Conservation (phyloP, 73 alveolate species). For the Stentor roeselii region DNA sequence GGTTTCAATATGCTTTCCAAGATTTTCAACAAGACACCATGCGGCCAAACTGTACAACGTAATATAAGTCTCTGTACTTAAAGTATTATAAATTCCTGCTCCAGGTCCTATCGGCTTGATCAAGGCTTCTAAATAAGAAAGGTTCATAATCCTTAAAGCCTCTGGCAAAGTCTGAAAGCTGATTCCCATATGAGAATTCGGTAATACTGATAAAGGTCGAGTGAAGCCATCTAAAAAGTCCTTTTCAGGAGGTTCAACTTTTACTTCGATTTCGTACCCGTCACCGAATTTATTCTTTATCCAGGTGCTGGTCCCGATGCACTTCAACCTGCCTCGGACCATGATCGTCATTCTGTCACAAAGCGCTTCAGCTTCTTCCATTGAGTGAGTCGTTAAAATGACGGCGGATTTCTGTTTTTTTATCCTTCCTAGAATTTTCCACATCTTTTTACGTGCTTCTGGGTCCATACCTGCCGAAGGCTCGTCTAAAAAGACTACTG, state of each 20-base stretch:
- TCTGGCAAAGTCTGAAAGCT: too few species aligned
- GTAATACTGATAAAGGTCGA: too few species aligned
- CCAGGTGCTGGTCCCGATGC: slow-evolving; percentile 78
- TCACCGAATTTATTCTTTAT: slow-evolving; percentile 79
- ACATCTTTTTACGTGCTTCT: slow-evolving; percentile 95
- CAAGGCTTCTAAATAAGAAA: too few species aligned
- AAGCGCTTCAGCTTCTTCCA: slow-evolving; percentile 97
- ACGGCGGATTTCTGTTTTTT: slow-evolving; percentile 85
- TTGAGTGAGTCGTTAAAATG: slow-evolving; percentile 91
- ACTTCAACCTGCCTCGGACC: slow-evolving; percentile 63
- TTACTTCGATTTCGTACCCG: slow-evolving; percentile 82
- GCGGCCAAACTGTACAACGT: neutral
- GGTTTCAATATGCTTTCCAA: neutral
- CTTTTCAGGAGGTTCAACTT: slow-evolving; percentile 51
- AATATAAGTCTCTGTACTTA: neutral
- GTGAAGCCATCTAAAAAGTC: too few species aligned
- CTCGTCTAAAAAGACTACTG: slow-evolving; percentile 97
- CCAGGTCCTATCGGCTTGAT: too few species aligned
- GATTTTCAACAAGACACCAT: slow-evolving; percentile 4
- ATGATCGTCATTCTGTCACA: slow-evolving; percentile 80
- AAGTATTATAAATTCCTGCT: too few species aligned
- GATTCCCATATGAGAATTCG: too few species aligned
- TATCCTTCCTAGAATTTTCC: slow-evolving; percentile 94
- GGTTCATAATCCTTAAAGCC: too few species aligned
- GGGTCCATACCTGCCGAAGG: slow-evolving; percentile 99